Evolutionary conservation across 2,329 filamentous ascomycete genomes (phyloP), one percentile per base, ranked within the genome.

Genomic region (Lachnellula willkommii): DNA sequence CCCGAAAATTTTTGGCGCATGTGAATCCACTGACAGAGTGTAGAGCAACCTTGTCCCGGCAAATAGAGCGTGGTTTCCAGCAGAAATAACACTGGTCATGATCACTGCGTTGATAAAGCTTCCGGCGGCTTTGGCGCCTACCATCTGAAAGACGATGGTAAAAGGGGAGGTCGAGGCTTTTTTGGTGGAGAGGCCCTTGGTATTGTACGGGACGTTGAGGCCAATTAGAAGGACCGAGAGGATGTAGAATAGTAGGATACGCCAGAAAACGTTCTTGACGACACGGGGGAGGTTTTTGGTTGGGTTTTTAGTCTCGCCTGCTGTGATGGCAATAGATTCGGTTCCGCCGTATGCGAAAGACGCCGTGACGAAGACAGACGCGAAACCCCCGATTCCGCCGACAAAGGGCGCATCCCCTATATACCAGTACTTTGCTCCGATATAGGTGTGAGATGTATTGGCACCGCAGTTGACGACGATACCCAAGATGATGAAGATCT

Each of bases 211-310:
- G 5, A 85, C 73, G 50, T 84, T 79, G 47, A 85, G 75, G 11
- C 82, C 82, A 57, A 85, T 75, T 47, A 82, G 70, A 6, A 81
- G 68, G 47, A 81, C 72, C 0, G 77, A 79, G 5, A 81, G 67
- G 55, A 81, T 72, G 5, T 78, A 79, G 20, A 82, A 70, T 32
- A 69, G 56, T 1, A 68, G 58, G 40, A 70, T 69, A 76, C 83
- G 78, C 80, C 80, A 85, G 64, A 85, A 85, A 40, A 85, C 82
- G 54, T 86, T 85, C 61, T 81, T 81, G 47, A 87, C 80, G 2
- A 85, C 84, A 3, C 77, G 76, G 1, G 84, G 84, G 36, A 87
- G 71, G 54, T 77, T 85, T 60, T 76, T 77, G 17, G 79, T 75
- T 0, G 84, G 84, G 61, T 86, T 76, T 61, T 79, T 81, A 2